Percentiles rank a stretch among this genome's conserved stretches.
Evolutionary conservation across 2,329 filamentous ascomycete genomes (phyloP).

Genomic region (Aspergillus sp.): DNA sequence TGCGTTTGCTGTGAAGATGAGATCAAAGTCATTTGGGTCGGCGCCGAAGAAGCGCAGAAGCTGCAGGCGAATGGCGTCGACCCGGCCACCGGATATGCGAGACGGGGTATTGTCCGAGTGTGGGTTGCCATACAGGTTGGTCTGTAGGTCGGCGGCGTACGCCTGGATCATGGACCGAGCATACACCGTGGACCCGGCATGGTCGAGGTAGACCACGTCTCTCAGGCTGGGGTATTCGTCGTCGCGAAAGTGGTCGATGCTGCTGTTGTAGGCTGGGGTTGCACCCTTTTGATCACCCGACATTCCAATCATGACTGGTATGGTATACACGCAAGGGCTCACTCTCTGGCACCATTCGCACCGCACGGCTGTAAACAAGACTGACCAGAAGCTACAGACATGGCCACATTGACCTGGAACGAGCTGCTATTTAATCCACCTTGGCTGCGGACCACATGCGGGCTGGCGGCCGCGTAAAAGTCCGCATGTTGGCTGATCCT

Average conservation of each 20-base stretch:
- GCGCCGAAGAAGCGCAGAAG: conserved; percentile 19
- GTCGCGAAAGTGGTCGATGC: conserved; percentile 4
- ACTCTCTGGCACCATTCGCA: not conserved
- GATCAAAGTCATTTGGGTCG: conserved; percentile 20
- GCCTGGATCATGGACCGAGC: conserved; percentile 17
- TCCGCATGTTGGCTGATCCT: conserved; percentile 1
- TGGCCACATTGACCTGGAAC: not conserved
- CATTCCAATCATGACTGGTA: not conserved
- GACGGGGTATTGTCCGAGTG: conserved; percentile 22
- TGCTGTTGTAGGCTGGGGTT: conserved; percentile 5
- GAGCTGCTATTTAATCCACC: not conserved
- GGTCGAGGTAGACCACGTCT: conserved; percentile 19
- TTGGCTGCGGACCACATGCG: not conserved
- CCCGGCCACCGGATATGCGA: conserved; percentile 13
- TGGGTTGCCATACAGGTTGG: conserved; percentile 21
- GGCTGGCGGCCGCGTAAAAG: not conserved
- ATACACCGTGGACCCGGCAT: conserved; percentile 21
- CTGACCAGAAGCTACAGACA: not conserved
- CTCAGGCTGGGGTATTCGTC: conserved; percentile 10
- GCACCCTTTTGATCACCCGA: not conserved
- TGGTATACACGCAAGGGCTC: not conserved
- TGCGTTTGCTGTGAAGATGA: conserved; percentile 22
- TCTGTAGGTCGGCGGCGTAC: conserved; percentile 15
- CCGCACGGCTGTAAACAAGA: not conserved
- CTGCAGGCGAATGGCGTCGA: conserved; percentile 19